Evolutionary conservation across 2,329 filamentous ascomycete species (phyloP).

Genomic region (Escovopsis sp.): DNA sequence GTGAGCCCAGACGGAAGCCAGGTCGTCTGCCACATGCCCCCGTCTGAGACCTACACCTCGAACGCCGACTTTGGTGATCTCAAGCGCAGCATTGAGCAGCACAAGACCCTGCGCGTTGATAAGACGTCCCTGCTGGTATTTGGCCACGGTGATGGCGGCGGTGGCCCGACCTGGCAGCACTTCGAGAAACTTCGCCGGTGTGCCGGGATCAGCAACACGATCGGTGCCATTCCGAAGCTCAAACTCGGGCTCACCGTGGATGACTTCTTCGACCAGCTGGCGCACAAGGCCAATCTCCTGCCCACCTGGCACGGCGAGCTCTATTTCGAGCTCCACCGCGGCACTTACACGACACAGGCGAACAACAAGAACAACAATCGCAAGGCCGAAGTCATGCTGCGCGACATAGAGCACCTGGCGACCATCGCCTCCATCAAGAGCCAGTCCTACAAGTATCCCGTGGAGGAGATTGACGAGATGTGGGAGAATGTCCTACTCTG

Average conservation of each 20-base stretch:
- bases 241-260: conserved; percentile 85
- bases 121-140: conserved; percentile 83
- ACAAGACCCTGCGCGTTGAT: conserved; percentile 93
- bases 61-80: conserved; percentile 92
- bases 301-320: conserved; percentile 97
- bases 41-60: conserved; percentile 88
- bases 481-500: conserved; percentile 88
- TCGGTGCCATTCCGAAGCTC: conserved; percentile 65
- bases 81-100: conserved; percentile 73
- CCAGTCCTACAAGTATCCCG: conserved; percentile 73
- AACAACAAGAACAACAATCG: conserved; percentile 96
- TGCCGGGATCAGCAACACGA: conserved; percentile 78
- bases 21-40: conserved; percentile 95
- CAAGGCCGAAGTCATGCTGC: conserved; percentile 67
- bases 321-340: conserved; percentile 94
- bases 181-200: conserved; percentile 88
- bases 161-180: conserved; percentile 85
- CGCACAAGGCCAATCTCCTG: conserved; percentile 64
- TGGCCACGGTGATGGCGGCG: conserved; percentile 91
- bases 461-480: conserved; percentile 85
- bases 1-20: conserved; percentile 90
- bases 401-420: conserved; percentile 76
- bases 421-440: conserved; percentile 68
- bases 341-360: conserved; percentile 92
- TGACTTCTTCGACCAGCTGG: conserved; percentile 78